Conservation (phyloP, 306 rosid genomes). For the Rosa multiflora region DNA sequence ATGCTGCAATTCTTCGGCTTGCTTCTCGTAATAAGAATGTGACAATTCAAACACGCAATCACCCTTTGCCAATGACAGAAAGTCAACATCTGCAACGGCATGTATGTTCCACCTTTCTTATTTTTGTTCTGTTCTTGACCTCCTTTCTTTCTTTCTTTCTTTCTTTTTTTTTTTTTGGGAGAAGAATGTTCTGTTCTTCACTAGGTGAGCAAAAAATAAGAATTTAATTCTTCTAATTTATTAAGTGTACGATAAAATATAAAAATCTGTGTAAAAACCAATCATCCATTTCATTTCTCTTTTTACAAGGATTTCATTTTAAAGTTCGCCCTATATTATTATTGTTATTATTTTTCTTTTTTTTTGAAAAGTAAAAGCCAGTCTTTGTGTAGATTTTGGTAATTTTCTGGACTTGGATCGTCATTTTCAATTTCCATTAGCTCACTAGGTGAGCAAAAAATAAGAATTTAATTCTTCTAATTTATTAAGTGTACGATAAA, state of each 20-base stretch:
- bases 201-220: neutral
- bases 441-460: too few relatives aligned
- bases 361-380: neutral
- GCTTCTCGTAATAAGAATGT: slow-evolving; percentile 57
- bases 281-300: neutral
- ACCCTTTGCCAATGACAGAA: slow-evolving; percentile 86
- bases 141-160: too few relatives aligned
- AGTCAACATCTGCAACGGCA: slow-evolving; percentile 91
- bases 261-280: neutral
- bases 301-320: neutral
- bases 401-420: neutral
- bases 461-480: neutral
- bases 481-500: neutral
- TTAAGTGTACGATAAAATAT: neutral
- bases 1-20: slow-evolving; percentile 83
- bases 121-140: neutral
- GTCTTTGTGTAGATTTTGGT: neutral
- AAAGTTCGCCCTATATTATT: neutral
- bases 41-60: slow-evolving; percentile 87
- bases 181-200: neutral
- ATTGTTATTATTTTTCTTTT: too few relatives aligned
- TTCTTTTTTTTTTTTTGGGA: too few relatives aligned
- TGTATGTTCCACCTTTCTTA: slow-evolving; percentile 42
- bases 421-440: neutral
- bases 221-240: neutral